Evolutionary conservation across 2,329 filamentous ascomycete genomes (phyloP), one percentile per base, ranked within the genome.

Genomic region (Fusarium brevicatenulatum): DNA sequence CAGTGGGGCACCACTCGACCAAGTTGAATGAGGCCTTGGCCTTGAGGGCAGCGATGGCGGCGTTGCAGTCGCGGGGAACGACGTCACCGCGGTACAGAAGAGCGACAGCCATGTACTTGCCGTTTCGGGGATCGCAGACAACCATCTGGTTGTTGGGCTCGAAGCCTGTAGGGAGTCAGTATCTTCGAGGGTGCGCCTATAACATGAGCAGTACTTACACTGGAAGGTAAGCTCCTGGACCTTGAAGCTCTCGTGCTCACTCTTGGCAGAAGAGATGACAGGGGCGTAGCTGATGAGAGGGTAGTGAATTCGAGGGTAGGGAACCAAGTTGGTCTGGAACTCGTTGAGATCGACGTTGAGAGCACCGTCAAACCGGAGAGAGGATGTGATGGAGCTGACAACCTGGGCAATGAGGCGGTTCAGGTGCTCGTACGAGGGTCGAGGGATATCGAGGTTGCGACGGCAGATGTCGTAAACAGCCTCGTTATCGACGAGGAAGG

Each of bases 181-280:
- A 63, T 64, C 30, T 59, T 21, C 7, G 12, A 39, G 16, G 37
- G 7, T 3, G 16, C 15, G 11, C 12, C 9, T 47, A 36, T 13
- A 37, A 53, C 25, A 46, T 18, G 25, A 10, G 25, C 2, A 9
- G 21, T 8, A 85, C 88, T 80, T 86, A 92, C 91, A 92, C 82
- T 92, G 91, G 85, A 92, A 90, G 80, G 91, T 93, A 72, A 93
- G 84, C 75, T 96, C 94, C 71, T 90, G 88, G 62, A 95, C 91
- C 87, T 94, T 94, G 90, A 95, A 95, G 86, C 92, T 94, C 86
- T 96, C 93, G 80, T 96, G 93, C 53, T 91, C 89, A 83, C 92
- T 94, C 89, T 93, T 93, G 85, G 89, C 87, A 66, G 90, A 90
- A 28, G 91, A 92, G 73, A 93, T 87, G 76, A 93, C 91, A 37